Conservation (phyloP, 441 rosid genomes). For the Eutrema salsugineum region DNA sequence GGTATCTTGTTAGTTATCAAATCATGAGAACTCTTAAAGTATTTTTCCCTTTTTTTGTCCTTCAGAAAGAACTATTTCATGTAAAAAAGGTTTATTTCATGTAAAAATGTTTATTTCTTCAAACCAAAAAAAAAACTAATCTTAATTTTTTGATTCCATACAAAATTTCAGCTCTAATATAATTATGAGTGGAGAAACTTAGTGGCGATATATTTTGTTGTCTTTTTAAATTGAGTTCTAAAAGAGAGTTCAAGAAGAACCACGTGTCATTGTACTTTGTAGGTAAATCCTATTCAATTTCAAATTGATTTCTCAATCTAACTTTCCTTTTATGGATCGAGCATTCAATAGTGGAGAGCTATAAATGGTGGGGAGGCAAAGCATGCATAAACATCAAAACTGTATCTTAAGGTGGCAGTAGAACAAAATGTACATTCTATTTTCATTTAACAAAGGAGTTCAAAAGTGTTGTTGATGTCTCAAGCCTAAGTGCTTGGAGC, state of each 20-base stretch:
- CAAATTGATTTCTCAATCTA: slow-evolving; percentile 16
- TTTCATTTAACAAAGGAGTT: background rate
- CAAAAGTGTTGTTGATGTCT: slow-evolving; percentile 13
- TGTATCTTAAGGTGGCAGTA: background rate
- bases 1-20: no score
- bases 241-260: slow-evolving; percentile 22
- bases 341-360: slow-evolving; percentile 3
- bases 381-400: slow-evolving; percentile 1
- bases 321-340: slow-evolving; percentile 11
- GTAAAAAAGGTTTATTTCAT: no score
- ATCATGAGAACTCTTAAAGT: no score
- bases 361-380: slow-evolving; percentile 12
- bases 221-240: background rate
- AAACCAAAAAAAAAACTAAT: no score
- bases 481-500: background rate
- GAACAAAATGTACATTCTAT: background rate
- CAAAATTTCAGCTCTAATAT: no score
- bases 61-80: no score
- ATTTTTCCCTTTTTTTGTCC: no score
- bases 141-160: background rate
- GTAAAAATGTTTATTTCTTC: no score
- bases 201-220: slow-evolving; percentile 20
- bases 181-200: background rate
- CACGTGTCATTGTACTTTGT: slow-evolving; percentile 20
- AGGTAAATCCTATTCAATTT: slow-evolving; percentile 16